Conservation (phyloP, 768 basidiomycete genomes). For the Auricularia sp. region DNA sequence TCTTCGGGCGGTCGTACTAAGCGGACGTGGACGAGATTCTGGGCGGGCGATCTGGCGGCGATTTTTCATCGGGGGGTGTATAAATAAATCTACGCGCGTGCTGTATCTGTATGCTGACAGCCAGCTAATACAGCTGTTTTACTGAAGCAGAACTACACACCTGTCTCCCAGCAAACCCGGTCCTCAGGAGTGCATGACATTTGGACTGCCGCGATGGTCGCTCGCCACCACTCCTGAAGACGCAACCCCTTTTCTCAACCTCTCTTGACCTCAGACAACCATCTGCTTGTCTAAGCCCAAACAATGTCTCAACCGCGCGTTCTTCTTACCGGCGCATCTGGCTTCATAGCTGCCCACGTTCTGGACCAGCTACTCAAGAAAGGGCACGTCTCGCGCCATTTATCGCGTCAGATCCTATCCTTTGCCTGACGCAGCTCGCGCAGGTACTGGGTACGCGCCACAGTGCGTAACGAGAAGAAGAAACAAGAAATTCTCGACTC, state of each 20-base stretch:
- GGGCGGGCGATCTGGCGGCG: not conserved
- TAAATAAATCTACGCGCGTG: too few species aligned
- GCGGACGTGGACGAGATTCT: not conserved
- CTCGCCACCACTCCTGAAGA: too few species aligned
- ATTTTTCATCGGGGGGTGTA: too few species aligned
- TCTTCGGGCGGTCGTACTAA: conserved; percentile 87
- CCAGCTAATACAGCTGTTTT: too few species aligned
- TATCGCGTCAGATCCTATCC: not conserved
- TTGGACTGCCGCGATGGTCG: too few species aligned
- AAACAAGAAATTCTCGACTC: conserved; percentile 1
- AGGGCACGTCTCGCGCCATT: not conserved
- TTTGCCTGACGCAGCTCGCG: not conserved
- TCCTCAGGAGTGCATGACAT: too few species aligned
- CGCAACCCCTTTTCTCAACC: too few species aligned
- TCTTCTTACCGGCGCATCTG: conserved; percentile 7
- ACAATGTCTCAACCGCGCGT: not conserved
- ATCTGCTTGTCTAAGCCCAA: too few species aligned
- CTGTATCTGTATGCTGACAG: too few species aligned
- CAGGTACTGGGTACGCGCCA: conserved; percentile 3
- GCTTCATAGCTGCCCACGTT: conserved; percentile 6
- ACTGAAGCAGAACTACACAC: too few species aligned
- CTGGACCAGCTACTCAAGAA: not conserved
- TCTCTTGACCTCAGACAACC: too few species aligned
- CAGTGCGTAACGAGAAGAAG: conserved; percentile 8
- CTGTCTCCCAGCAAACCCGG: too few species aligned